Evolutionary conservation across 805 yeast genomes (phyloP).

Genomic region (Phaffomyces thermotolerans): DNA sequence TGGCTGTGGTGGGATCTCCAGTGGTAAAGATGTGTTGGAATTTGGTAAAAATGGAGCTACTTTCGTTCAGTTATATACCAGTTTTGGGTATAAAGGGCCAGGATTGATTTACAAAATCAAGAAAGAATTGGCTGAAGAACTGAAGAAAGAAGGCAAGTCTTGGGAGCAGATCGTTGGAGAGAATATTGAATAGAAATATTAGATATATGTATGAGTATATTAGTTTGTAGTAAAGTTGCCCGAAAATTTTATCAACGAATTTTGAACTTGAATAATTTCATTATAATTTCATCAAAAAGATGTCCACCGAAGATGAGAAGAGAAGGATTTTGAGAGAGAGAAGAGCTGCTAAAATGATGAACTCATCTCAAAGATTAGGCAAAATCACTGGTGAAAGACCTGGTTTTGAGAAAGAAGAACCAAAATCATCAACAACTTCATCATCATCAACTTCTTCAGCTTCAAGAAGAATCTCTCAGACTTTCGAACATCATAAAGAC

Average conservation of each 20-base stretch:
- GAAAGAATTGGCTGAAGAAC: constrained; percentile 49
- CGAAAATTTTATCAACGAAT: not conserved
- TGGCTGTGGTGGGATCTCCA: constrained; percentile 93
- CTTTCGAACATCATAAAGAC: constrained; percentile 10
- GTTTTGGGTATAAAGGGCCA: constrained; percentile 90
- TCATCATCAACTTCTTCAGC: not conserved
- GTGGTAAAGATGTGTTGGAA: constrained; percentile 83
- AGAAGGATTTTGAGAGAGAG: constrained; percentile 21
- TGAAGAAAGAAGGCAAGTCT: constrained; percentile 66
- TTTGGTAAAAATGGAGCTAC: constrained; percentile 92
- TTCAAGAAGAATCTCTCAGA: constrained; percentile 15
- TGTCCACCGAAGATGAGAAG: constrained; percentile 20
- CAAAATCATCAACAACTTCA: not conserved
- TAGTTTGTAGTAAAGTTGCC: not conserved
- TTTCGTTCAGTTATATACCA: constrained; percentile 80
- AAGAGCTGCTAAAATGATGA: constrained; percentile 21
- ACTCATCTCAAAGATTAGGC: constrained; percentile 15
- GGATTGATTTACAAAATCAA: constrained; percentile 62
- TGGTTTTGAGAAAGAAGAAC: constrained; percentile 4
- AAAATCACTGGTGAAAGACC: constrained; percentile 21
- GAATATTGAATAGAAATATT: not conserved
- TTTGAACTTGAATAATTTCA: not conserved
- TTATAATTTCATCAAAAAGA: not conserved
- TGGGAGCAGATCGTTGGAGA: constrained; percentile 78
- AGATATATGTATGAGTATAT: too few species aligned